Base-by-base conservation (phyloP, 1,139 yeast species). In the Yamadazyma atmosphaerica region DNA sequence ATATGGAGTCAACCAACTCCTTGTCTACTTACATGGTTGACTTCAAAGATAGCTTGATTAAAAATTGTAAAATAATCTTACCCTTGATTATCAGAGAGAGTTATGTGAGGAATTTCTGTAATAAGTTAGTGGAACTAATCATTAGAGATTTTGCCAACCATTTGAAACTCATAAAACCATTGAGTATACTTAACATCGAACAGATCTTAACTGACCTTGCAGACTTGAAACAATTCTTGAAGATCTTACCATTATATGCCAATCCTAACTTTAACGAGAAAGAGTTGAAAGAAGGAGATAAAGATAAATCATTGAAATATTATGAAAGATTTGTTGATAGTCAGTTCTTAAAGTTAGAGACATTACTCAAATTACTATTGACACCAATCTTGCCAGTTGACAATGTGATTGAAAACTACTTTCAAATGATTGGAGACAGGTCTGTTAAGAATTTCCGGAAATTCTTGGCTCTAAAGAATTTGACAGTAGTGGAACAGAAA, bases 121-220 rank as follows among this genome's bases (percentile, higher is more conserved):
- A 88, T 52, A 82, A 84, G 48, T 66, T 86, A 15, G 80, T 87
- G 17, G 98, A 89, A 41, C 54, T 75, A 34, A 62, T 87, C 2
- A 66, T 81, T 5, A 65, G 62, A 26, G 75, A 81, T n/a, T 81
- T 83, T 47, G 57, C 83, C 36, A 65, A 74, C 32, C 77, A 77
- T 43, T 74, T 88, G 29, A 70, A 77, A 21, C 72, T 74, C 40
- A 56, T 83, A 52, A 77, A 76, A 43, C 95, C 95, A 1, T 73
- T 90, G 26, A 70, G 77, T 5, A 82, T 83, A 16, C 66, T 77
- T 12, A 83, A 84, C 48, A 84, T 94, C 4, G 96, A 90, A 56
- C 97, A 90, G 56, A 71, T 92, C 54, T 64, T 84, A 27, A 64
- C 84, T 25, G 98, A 92, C 60, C 55, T 86, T 4, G 79, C 81